Base-by-base conservation (phyloP, 805 yeast species). In the Myxozyma udenii region DNA sequence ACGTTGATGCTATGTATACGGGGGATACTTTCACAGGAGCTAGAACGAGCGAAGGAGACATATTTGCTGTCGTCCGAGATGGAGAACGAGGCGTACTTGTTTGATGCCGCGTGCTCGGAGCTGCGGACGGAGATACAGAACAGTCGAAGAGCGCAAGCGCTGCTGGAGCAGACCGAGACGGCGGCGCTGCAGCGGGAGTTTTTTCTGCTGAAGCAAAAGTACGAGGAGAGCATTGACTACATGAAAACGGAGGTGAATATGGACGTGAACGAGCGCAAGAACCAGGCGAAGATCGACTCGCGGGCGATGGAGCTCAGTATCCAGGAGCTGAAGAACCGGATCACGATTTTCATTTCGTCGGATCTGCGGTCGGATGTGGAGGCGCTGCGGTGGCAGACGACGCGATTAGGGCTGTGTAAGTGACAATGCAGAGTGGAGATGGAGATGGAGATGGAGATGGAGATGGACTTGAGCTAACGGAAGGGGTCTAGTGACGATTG, bases 61-160 rank as follows among this genome's bases (percentile, higher is more conserved):
- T 63, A 67, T 16, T 65, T 74, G 16, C 73, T 74, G 21, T 69
- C 69, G 24, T 80, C 81, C 55, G 96, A 88, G 60, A 70, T 88
- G 14, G 96, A 90, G 57, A 91, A 90, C 62, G 96, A 91, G 62
- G 78, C 80, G 21, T 93, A 91, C 64, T 70, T 93, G 12, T 90
- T 88, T 66, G 91, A 89, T 65, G 95, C 96, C 28, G 96, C 96
- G 0, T 87, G 87, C 55, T 84, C 90, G 48, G 98, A 91, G 66
- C 69, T 91, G 33, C 70, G 84, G 44, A 87, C 85, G 41, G 96
- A 89, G 61, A 79, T 89, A 22, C 81, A 84, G 37, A 76, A 83
- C 37, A 78, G 84, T 26, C 72, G 97, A 58, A 89, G 84, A 57
- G 71, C 74, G 11, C 86, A 87, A 55, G 73, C 85, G 48, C 82